Evolutionary conservation across 2,329 filamentous ascomycete genomes (phyloP).

Genomic region (Macrophomina phaseolina): DNA sequence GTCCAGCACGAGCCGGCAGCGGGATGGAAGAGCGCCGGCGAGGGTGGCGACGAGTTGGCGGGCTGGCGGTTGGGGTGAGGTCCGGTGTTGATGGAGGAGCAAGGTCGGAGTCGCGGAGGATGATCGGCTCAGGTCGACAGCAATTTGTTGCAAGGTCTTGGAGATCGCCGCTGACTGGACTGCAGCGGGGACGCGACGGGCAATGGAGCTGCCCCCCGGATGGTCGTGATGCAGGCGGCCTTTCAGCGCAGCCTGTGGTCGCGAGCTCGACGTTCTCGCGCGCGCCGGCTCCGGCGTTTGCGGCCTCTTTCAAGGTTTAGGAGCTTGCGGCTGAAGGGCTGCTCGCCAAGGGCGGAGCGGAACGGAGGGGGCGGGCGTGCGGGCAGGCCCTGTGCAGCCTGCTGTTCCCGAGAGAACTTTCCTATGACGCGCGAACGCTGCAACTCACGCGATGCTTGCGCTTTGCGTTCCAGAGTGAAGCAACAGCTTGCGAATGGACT

Average conservation of each 20-base stretch:
- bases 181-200: slow-evolving; percentile 17
- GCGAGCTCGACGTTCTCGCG: slow-evolving; percentile 22
- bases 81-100: slow-evolving; percentile 22
- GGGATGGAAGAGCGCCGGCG: slow-evolving; percentile 6
- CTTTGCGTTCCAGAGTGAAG: neutral
- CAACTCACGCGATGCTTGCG: slow-evolving; percentile 1
- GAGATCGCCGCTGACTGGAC: slow-evolving; percentile 17
- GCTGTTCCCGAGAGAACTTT: neutral
- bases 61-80: neutral
- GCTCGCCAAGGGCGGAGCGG: slow-evolving; percentile 22
- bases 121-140: slow-evolving; percentile 23
- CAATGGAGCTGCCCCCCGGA: slow-evolving; percentile 14
- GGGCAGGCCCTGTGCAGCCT: neutral
- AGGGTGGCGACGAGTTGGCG: slow-evolving; percentile 13
- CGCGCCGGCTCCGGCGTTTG: slow-evolving; percentile 24
- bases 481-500: neutral
- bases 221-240: slow-evolving; percentile 23
- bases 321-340: slow-evolving; percentile 24
- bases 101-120: slow-evolving; percentile 21
- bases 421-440: neutral
- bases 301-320: slow-evolving; percentile 25
- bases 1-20: slow-evolving; percentile 22
- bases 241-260: slow-evolving; percentile 20
- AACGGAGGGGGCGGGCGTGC: slow-evolving; percentile 19
- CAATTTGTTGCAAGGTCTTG: slow-evolving; percentile 23